phyloP scores from a whole-genome alignment of 2,329 filamentous ascomycete species.

The Stromatinia cepivora region DNA sequence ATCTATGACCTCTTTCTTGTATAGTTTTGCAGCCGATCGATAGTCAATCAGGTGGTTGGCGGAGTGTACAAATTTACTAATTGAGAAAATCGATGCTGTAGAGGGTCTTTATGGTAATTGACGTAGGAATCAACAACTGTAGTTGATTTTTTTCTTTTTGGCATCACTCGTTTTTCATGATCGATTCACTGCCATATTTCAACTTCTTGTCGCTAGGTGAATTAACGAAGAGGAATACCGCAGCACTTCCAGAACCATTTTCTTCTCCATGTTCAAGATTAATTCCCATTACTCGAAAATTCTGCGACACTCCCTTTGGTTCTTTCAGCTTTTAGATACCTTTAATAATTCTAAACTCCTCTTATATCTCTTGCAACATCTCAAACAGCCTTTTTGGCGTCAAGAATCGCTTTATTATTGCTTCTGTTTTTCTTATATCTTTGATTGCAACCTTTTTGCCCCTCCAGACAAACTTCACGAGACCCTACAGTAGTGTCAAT shows the following conservation, averaged over 20 bases:
- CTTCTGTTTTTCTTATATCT: background rate
- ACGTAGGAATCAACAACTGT: background rate
- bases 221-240: background rate
- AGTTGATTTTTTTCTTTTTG: background rate
- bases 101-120: background rate
- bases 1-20: background rate
- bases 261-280: background rate
- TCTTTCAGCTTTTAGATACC: background rate
- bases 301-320: background rate
- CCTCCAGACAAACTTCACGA: background rate
- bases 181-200: background rate
- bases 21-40: background rate
- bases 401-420: background rate
- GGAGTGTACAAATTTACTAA: background rate
- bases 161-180: background rate
- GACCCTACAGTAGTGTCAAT: background rate
- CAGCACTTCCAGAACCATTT: background rate
- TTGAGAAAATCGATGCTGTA: background rate
- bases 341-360: background rate
- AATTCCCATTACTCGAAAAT: background rate
- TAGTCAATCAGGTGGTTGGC: too few relatives aligned
- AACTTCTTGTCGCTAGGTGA: background rate
- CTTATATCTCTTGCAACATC: too few relatives aligned
- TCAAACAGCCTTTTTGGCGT: too few relatives aligned
- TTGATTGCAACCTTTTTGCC: background rate